A percentile compares a stretch with the other conserved stretches of the same genome.
These are phyloP conservation scores for Pythium apleroticum DNA, from an alignment of 352 stramenopile species.

Conservation along the genomic window DNA sequence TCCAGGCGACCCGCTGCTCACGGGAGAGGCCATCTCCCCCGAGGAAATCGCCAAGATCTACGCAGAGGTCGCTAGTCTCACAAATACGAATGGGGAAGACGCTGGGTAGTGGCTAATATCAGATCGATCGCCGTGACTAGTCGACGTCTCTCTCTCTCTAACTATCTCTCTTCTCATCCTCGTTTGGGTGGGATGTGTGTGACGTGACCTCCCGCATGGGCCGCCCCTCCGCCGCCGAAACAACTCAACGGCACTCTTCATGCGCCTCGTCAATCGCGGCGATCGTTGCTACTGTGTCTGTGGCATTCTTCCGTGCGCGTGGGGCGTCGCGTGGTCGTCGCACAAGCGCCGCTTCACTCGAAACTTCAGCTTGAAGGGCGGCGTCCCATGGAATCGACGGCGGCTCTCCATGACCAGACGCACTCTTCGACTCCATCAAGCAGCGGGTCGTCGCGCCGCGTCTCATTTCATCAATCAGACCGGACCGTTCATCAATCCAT, in stretches of 20 bases:
- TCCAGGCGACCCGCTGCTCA: constrained; percentile 38
- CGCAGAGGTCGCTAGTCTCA: constrained; percentile 32
- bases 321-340: too few species aligned
- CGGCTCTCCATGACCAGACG: not conserved
- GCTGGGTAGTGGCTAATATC: not conserved
- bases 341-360: not conserved
- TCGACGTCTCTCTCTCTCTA: not conserved
- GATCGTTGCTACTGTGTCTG: not conserved
- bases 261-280: not conserved
- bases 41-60: constrained; percentile 51
- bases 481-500: not conserved
- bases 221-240: too few species aligned
- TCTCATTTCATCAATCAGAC: not conserved
- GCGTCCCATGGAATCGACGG: not conserved
- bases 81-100: not conserved
- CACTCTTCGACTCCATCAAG: too few species aligned
- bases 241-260: not conserved
- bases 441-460: too few species aligned
- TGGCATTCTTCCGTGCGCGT: too few species aligned
- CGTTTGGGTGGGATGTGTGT: too few species aligned
- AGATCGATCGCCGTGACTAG: constrained; percentile 3
- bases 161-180: not conserved
- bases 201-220: too few species aligned
- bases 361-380: not conserved
- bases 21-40: constrained; percentile 40